Conservation (phyloP, 805 yeast genomes). For the Schwanniomyces vanrijiae region DNA sequence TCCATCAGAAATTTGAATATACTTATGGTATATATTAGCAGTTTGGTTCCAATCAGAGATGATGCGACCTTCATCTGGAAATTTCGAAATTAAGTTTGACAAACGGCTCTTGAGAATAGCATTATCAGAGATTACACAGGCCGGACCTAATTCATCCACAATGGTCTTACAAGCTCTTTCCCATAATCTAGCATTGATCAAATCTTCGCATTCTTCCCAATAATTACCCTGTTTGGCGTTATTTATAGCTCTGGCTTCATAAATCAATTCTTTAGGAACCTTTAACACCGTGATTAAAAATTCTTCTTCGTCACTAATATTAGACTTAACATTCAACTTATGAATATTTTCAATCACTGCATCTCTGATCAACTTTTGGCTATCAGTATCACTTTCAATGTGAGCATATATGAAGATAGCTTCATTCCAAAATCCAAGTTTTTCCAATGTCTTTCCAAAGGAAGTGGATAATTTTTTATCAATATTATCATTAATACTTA, state of each 20-base stretch:
- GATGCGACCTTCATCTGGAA: conserved; percentile 41
- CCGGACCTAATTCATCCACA: conserved; percentile 67
- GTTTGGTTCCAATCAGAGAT: conserved; percentile 56
- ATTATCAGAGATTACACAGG: conserved; percentile 54
- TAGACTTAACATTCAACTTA: conserved; percentile 22
- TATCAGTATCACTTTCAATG: conserved; percentile 45
- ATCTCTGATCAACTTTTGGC: conserved; percentile 40
- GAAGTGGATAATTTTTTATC: conserved; percentile 26
- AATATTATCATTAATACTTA: conserved; percentile 19
- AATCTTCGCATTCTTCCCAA: conserved; percentile 59
- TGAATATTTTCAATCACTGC: conserved; percentile 34
- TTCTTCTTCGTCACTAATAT: conserved; percentile 25
- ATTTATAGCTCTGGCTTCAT: conserved; percentile 60
- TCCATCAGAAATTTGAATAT: conserved; percentile 30
- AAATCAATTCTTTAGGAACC: conserved; percentile 49
- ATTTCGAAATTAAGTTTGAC: conserved; percentile 35
- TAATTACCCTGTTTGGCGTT: conserved; percentile 51
- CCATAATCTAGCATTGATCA: conserved; percentile 60
- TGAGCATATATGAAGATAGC: conserved; percentile 66
- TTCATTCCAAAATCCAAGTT: conserved; percentile 51
- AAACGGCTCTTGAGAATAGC: conserved; percentile 34
- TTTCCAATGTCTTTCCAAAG: conserved; percentile 51
- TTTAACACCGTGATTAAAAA: conserved; percentile 38
- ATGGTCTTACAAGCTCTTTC: conserved; percentile 64
- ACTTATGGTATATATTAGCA: conserved; percentile 57